These are phyloP conservation scores for Penicillium canescens DNA, from an alignment of 495 filamentous ascomycete species.

Conservation along the genomic window DNA sequence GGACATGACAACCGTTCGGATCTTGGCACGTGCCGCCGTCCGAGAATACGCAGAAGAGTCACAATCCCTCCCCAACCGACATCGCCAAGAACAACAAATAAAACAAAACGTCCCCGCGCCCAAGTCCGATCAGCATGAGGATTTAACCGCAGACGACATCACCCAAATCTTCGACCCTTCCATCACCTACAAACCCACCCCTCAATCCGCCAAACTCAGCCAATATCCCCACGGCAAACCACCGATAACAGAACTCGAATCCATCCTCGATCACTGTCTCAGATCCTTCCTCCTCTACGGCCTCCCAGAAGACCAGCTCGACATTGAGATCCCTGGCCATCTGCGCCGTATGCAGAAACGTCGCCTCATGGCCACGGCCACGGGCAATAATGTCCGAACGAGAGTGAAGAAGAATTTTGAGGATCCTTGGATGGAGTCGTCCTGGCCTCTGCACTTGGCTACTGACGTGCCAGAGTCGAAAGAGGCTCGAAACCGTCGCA, in stretches of 20 bases:
- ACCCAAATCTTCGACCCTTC: not conserved
- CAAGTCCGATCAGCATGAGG: too few species aligned
- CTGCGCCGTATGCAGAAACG: constrained; percentile 21
- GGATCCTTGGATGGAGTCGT: constrained; percentile 4
- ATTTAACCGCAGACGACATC: not conserved
- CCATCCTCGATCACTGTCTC: constrained; percentile 40
- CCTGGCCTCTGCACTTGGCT: not conserved
- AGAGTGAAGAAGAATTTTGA: not conserved
- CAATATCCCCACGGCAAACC: constrained; percentile 6
- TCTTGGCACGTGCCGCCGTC: constrained; percentile 38
- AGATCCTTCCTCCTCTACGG: constrained; percentile 31
- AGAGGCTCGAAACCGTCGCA: not conserved
- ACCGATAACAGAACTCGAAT: constrained; percentile 13
- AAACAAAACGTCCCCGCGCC: too few species aligned
- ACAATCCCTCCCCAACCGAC: not conserved
- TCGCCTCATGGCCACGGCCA: not conserved
- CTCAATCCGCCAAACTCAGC: constrained; percentile 1
- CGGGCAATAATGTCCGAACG: not conserved
- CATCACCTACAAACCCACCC: constrained; percentile 5
- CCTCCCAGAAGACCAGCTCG: constrained; percentile 32
- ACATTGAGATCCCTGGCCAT: constrained; percentile 36
- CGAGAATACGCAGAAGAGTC: constrained; percentile 24
- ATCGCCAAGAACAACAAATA: not conserved
- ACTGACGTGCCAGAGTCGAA: not conserved
- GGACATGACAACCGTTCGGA: constrained; percentile 42